Percentiles rank a stretch among this genome's conserved stretches.
phyloP scores from a whole-genome alignment of 1,284 basidiomycete genomes.

The Cryptococcus deneoformans region DNA sequence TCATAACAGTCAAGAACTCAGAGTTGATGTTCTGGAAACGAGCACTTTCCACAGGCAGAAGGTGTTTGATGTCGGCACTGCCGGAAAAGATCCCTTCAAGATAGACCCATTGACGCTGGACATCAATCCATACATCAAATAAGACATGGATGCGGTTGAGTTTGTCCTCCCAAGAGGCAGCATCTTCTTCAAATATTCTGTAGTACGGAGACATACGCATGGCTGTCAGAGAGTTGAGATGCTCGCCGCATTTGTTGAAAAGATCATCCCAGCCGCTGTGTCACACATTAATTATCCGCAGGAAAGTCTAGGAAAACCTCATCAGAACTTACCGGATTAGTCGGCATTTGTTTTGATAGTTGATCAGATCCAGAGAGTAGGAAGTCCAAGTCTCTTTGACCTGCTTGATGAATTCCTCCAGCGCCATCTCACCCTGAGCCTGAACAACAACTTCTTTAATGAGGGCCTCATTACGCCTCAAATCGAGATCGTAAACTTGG shows the following conservation, averaged over 20 bases:
- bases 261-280: constrained; percentile 93
- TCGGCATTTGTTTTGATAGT: constrained; percentile 98
- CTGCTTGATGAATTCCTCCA: constrained; percentile 90
- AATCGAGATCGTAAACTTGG: constrained; percentile 94
- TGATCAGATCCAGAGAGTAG: constrained; percentile 93
- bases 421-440: constrained; percentile 98
- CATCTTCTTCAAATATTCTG: constrained; percentile 95
- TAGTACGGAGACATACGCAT: constrained; percentile 99
- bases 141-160: constrained; percentile 92
- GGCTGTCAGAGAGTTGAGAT: constrained; percentile 89
- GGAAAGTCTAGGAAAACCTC: background rate
- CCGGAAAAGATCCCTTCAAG: constrained; percentile 99
- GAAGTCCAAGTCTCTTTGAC: constrained; percentile 97
- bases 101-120: constrained; percentile 99
- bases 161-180: constrained; percentile 90
- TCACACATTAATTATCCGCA: background rate
- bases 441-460: constrained; percentile 96
- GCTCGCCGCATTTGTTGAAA: constrained; percentile 94
- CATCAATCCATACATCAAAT: constrained; percentile 99
- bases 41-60: constrained; percentile 93
- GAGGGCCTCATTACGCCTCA: constrained; percentile 83
- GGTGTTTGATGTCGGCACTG: constrained; percentile 96
- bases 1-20: constrained; percentile 98
- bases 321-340: constrained; percentile 68
- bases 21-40: constrained; percentile 99